phyloP scores from a whole-genome alignment of 345 rosid genomes.

The Rubroshorea leprosula region DNA sequence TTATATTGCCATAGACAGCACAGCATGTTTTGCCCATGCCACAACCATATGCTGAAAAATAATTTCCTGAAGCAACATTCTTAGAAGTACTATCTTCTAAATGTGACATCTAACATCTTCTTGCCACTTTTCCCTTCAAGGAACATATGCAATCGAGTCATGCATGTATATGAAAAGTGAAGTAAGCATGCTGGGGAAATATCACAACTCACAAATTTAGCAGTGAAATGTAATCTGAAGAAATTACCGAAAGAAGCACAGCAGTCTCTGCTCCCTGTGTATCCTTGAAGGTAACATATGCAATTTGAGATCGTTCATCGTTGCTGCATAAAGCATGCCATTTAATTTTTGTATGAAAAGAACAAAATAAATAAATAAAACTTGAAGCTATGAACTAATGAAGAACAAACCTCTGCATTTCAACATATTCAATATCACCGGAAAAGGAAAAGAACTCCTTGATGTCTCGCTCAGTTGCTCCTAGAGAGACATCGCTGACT shows the following conservation, averaged over 20 bases:
- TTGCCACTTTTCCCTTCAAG: not conserved
- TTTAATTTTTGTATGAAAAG: slow-evolving; percentile 5
- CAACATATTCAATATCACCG: slow-evolving; percentile 67
- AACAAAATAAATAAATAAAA: not conserved
- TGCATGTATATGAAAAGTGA: not conserved
- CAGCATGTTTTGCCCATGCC: too few relatives aligned
- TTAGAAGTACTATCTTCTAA: too few relatives aligned
- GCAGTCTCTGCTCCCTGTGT: slow-evolving; percentile 88
- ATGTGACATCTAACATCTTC: too few relatives aligned
- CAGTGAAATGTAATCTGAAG: not conserved
- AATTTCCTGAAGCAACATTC: too few relatives aligned
- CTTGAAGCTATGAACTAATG: slow-evolving; percentile 9
- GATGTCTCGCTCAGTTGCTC: slow-evolving; percentile 66
- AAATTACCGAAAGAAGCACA: slow-evolving; percentile 73
- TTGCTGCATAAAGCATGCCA: slow-evolving; percentile 43
- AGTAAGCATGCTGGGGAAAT: not conserved
- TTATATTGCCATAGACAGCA: too few relatives aligned
- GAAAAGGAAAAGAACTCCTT: slow-evolving; percentile 83
- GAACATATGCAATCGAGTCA: not conserved
- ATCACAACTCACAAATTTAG: not conserved
- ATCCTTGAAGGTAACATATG: slow-evolving; percentile 84
- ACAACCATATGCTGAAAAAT: too few relatives aligned
- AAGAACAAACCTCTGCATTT: slow-evolving; percentile 50
- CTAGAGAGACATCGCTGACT: slow-evolving; percentile 64
- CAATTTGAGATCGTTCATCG: slow-evolving; percentile 52